Conservation (phyloP, 2,329 filamentous ascomycete genomes). For the Dichotomopilus funicola region DNA sequence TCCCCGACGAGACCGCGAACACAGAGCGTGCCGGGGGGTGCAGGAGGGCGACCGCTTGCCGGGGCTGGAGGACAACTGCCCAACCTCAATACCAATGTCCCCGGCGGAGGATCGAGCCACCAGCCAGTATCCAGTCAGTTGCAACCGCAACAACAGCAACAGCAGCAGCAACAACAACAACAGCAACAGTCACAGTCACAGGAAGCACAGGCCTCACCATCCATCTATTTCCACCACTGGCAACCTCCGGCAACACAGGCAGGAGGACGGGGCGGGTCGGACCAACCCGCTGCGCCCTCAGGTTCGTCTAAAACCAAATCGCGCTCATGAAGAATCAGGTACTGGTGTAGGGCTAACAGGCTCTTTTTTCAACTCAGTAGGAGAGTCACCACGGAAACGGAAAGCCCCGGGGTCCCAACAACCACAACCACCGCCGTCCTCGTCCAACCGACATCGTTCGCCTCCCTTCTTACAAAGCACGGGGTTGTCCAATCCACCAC, state of each 20-base stretch:
- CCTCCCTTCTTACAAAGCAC: constrained; percentile 51
- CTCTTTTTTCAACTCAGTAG: constrained; percentile 46
- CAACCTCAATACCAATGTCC: constrained; percentile 40
- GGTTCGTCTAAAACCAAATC: constrained; percentile 58
- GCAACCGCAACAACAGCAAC: constrained; percentile 44
- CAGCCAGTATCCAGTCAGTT: constrained; percentile 46
- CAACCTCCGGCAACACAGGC: constrained; percentile 67
- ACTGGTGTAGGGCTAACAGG: constrained; percentile 35
- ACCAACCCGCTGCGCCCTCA: constrained; percentile 67
- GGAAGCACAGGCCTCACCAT: constrained; percentile 60
- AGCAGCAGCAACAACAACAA: background rate
- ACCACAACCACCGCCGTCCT: constrained; percentile 40
- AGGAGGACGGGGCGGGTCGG: constrained; percentile 47
- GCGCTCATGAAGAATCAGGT: constrained; percentile 37
- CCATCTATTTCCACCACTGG: constrained; percentile 90
- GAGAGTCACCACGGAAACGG: constrained; percentile 77
- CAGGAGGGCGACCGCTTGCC: constrained; percentile 32
- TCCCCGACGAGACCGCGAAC: constrained; percentile 46
- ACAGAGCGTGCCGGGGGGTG: constrained; percentile 40
- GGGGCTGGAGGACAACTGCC: constrained; percentile 35
- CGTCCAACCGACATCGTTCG: constrained; percentile 42
- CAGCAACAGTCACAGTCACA: constrained; percentile 45
- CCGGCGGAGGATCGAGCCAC: constrained; percentile 30
- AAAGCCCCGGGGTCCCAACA: constrained; percentile 59
- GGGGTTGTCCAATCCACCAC: constrained; percentile 46